Percentiles rank a stretch among this genome's conserved stretches.
Evolutionary conservation across 257 asterid genomes (phyloP).

Genomic region (Nicotiana noctiflora): DNA sequence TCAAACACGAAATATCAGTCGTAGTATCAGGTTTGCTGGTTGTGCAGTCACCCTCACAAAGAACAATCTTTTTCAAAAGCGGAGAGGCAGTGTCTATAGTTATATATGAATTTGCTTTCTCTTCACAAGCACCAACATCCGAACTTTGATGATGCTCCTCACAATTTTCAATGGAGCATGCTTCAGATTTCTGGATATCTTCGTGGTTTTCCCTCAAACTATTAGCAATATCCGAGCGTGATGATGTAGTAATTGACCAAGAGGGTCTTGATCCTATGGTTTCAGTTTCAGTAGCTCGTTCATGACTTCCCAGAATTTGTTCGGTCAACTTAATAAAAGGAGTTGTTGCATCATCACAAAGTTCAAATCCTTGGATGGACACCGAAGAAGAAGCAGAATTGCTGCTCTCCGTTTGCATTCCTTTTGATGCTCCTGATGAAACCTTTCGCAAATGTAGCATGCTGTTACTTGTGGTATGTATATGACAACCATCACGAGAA

Average conservation of each 20-base stretch:
- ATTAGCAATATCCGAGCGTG: constrained; percentile 37
- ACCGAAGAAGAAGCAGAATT: constrained; percentile 73
- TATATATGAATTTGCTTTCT: constrained; percentile 21
- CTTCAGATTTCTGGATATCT: constrained; percentile 22
- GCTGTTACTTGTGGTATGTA: constrained; percentile 29
- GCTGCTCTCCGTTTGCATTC: constrained; percentile 55
- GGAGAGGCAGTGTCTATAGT: constrained; percentile 21
- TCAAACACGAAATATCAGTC: constrained; percentile 10
- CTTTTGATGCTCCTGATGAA: constrained; percentile 32
- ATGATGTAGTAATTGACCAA: constrained; percentile 49
- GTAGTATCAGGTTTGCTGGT: constrained; percentile 9
- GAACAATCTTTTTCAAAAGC: constrained; percentile 17
- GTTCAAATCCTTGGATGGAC: constrained; percentile 67
- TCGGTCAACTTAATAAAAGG: constrained; percentile 32
- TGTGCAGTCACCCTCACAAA: constrained; percentile 23
- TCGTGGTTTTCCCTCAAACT: constrained; percentile 26
- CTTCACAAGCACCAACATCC: constrained; percentile 28
- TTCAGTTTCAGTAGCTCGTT: constrained; percentile 32
- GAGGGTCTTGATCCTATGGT: constrained; percentile 38
- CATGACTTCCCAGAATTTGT: constrained; percentile 29
- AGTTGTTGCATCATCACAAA: constrained; percentile 50
- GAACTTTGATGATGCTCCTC: constrained; percentile 29
- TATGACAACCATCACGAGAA: constrained; percentile 22
- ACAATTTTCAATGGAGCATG: constrained; percentile 16
- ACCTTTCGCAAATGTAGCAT: constrained; percentile 33